Evolutionary conservation across 805 yeast genomes (phyloP), one percentile per base, ranked within the genome.

Genomic region (Cyberlindnera euphorbiiphila): DNA sequence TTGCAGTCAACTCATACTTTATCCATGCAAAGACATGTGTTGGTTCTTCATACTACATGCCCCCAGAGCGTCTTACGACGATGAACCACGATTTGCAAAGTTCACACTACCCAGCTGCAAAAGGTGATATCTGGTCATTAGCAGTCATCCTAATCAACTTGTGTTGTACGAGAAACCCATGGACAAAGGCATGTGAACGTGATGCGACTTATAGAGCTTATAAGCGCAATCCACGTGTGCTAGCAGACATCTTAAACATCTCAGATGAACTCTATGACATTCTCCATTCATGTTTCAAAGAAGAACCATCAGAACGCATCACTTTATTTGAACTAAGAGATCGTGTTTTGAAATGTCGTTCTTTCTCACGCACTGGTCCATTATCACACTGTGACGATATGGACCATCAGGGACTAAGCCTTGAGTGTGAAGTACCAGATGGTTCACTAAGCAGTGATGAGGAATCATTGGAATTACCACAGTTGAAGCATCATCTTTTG

Each of bases 21-120:
- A 71, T 83, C 26, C 76, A 80, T 45, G 74, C 82, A 44, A 82
- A 83, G 51, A 76, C 79, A 15, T 87, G 95, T 47, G 74, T 94
- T 39, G 97, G 96, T 1, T 81, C 91, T 7, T 74, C 85, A 17
- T 89, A 85, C 60, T 88, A 88, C 63, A 88, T 89, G 96, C 84
- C 96, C 0, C 96, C 96, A 7, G 96, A 88, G 59, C 64, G 93
- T 55, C 59, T 78, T n/a, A 62, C 66, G 15, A 54, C 64, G 2
- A 26, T 56, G 25, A 61, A 61, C 28, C 49, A 36, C 9, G 44
- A 43, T 3, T 54, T 59, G 42, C 56, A 60, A 44, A 26, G 45
- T 18, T 21, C 19, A 5, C 51, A 64, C 39, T 74, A 68, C 54
- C 89, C 93, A 10, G 81, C 95, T 0, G 61, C 73, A 21, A 76